phyloP scores from a whole-genome alignment of 139 green algal genomes.

The Deuterostichococcus epilithicus region DNA sequence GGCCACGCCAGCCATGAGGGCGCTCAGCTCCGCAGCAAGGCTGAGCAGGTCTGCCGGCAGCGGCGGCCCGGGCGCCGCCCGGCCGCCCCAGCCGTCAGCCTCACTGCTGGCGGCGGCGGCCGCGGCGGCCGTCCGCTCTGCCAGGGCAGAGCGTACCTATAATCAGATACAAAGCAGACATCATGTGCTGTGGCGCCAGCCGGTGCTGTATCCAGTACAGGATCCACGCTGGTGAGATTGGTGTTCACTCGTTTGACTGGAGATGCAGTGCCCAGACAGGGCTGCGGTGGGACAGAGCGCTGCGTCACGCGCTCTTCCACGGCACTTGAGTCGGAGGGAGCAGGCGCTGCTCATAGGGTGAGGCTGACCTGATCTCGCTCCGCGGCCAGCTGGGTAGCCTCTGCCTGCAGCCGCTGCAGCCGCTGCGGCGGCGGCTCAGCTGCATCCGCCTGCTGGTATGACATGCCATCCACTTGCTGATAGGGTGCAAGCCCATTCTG shows the following conservation, averaged over 20 bases:
- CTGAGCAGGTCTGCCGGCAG: conserved; percentile 17
- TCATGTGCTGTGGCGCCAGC: too few species aligned
- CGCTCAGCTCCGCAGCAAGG: conserved; percentile 45
- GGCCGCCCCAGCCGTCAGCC: neutral
- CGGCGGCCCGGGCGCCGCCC: neutral
- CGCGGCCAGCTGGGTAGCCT: neutral
- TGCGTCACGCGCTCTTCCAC: too few species aligned
- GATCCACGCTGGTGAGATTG: too few species aligned
- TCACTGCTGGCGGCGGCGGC: conserved; percentile 13
- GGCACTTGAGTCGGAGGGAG: too few species aligned
- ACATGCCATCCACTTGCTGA: neutral
- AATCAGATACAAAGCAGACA: too few species aligned
- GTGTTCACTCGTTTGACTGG: too few species aligned
- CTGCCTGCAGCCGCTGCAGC: neutral
- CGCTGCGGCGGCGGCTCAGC: neutral
- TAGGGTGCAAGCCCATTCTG: neutral
- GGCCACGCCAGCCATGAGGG: conserved; percentile 20
- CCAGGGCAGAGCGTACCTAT: conserved; percentile 15
- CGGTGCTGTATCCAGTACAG: too few species aligned
- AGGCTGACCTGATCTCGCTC: conserved; percentile 16
- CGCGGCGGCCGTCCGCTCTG: conserved; percentile 1
- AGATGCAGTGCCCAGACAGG: too few species aligned
- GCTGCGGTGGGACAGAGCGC: too few species aligned
- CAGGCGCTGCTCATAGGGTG: neutral
- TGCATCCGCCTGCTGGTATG: neutral